Evolutionary conservation across 805 yeast species (phyloP).

Genomic region (Yamadazyma philogaea): DNA sequence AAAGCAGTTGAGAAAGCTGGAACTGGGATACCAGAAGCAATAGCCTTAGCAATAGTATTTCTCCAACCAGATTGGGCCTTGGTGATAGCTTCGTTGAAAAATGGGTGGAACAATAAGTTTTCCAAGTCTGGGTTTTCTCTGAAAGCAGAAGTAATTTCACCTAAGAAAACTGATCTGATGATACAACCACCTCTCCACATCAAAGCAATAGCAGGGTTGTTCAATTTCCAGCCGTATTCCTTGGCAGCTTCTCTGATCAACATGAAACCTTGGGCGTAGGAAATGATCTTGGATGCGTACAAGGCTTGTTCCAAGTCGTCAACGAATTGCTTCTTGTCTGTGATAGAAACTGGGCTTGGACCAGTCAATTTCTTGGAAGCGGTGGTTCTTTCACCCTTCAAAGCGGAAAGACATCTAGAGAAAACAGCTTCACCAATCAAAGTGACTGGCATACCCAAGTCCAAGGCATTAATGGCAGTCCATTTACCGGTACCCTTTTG

Average conservation of each 20-base stretch:
- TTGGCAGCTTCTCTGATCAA: constrained; percentile 96
- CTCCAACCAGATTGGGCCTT: constrained; percentile 98
- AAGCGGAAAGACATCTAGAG: constrained; percentile 90
- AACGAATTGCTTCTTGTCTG: constrained; percentile 78
- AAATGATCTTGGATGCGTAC: constrained; percentile 96
- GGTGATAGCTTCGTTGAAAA: constrained; percentile 86
- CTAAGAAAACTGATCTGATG: constrained; percentile 97
- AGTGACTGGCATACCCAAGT: constrained; percentile 97
- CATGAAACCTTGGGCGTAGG: constrained; percentile 99
- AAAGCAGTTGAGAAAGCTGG: constrained; percentile 98
- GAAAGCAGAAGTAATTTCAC: constrained; percentile 95
- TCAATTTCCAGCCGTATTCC: constrained; percentile 94
- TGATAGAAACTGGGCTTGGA: constrained; percentile 56
- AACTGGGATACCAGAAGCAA: constrained; percentile 87
- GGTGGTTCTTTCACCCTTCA: constrained; percentile 84
- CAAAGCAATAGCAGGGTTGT: constrained; percentile 96
- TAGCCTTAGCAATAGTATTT: constrained; percentile 73
- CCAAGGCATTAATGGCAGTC: constrained; percentile 98
- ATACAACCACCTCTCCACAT: constrained; percentile 99
- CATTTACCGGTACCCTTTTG: constrained; percentile 99
- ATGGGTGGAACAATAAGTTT: constrained; percentile 92
- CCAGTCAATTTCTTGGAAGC: constrained; percentile 81
- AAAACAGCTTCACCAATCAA: constrained; percentile 98
- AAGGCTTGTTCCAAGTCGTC: constrained; percentile 97
- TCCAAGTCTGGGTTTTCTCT: constrained; percentile 90